Evolutionary conservation across 306 rosid genomes (phyloP), one percentile per base, ranked within the genome.

Genomic region (Quercus mongolica): DNA sequence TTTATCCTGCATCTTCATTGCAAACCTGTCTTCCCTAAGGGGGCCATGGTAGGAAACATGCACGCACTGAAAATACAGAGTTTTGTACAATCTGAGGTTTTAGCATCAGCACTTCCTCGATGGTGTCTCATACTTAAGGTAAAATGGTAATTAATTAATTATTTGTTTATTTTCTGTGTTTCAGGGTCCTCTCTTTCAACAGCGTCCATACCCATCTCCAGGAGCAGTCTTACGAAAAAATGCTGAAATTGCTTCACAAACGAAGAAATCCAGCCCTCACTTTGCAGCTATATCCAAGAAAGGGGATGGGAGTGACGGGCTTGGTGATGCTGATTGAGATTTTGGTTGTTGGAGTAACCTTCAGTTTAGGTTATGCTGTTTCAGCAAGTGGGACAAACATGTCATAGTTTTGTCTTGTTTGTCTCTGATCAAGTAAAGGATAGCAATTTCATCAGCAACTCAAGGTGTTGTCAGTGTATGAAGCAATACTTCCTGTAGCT

Each of bases 131-230:
- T 81, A 75, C 74, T 54, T 8, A 55, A 59, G 44, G 23, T 19
- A 18, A 31, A 64, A 33, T 17, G 6, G 23, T 67, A 17, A 67
- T 31, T 26, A 52, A 35, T 3, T 5, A 44, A 31, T 62, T 35
- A 54, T 6, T 18, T 77, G 51, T 59, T 80, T 78, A 12, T 31
- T 83, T 77, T 69, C 56, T 73, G 83, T 86, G 85, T 86, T 83
- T 72, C 91, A 94, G 98, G 98, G 98, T 74, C 97, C 98, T 78
- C 94, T 94, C 65, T 94, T 94, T 88, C 98, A 94, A 86, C 98
- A 92, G 77, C 98, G 98, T 68, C 98, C 98, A 56, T 94, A 94
- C 79, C 98, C 97, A 64, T 94, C 98, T n/a, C 98, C 98, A 3
- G 98, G 98, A 61, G 98, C 98, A 0, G 98, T 94, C 55, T 80